These are phyloP conservation scores for Syncephalastrum contaminatum DNA, from an alignment of 371 early-diverging fungal genomes.

Conservation along the genomic window DNA sequence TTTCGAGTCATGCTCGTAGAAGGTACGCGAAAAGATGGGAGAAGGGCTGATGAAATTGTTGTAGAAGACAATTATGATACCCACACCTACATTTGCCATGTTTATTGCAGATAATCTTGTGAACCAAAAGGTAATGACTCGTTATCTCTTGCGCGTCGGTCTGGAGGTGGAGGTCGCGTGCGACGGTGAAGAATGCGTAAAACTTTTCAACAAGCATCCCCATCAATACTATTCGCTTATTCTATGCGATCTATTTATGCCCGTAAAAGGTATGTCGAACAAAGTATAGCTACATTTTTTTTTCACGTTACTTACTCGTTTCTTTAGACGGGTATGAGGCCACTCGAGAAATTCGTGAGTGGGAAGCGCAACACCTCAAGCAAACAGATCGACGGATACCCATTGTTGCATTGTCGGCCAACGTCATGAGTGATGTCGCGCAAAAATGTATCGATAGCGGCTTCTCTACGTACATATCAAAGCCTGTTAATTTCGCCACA, in stretches of 20 bases:
- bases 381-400: conserved; percentile 43
- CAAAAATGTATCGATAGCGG: conserved; percentile 53
- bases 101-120: conserved; percentile 51
- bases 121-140: conserved; percentile 60
- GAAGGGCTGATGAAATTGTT: neutral
- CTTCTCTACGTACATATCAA: conserved; percentile 62
- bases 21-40: conserved; percentile 26
- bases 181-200: conserved; percentile 58
- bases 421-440: conserved; percentile 65
- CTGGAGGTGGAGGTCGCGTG: conserved; percentile 51
- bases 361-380: conserved; percentile 45
- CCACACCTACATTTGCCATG: neutral
- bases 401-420: conserved; percentile 66
- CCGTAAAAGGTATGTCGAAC: conserved; percentile 54
- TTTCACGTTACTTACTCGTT: neutral
- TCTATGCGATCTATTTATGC: conserved; percentile 66
- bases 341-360: conserved; percentile 56
- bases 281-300: neutral
- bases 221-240: conserved; percentile 50
- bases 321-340: conserved; percentile 61
- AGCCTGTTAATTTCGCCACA: conserved; percentile 64
- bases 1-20: conserved; percentile 50
- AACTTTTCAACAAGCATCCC: conserved; percentile 43
- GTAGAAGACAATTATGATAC: neutral
- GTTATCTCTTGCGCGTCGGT: conserved; percentile 53